These are phyloP conservation scores for Malus hybrid DNA, from an alignment of 331 rosid species.

Conservation along the genomic window DNA sequence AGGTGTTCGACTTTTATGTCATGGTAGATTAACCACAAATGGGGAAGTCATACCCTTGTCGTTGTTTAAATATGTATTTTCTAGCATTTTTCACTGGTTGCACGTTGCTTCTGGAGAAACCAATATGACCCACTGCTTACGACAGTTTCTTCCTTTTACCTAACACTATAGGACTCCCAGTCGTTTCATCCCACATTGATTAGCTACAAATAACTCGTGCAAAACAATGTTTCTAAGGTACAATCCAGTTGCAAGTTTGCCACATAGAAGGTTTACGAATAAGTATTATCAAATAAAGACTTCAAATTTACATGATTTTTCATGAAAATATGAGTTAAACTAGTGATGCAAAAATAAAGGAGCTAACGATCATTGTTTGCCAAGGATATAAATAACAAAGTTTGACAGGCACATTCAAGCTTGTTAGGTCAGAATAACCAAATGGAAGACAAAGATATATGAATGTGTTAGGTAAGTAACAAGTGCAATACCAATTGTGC, in stretches of 20 bases:
- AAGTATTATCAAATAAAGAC: neutral
- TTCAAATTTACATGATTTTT: too few species aligned
- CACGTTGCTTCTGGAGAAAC: neutral
- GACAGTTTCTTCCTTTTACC: neutral
- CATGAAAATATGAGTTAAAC: neutral
- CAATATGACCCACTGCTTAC: neutral
- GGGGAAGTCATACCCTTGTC: neutral
- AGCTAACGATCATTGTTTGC: neutral
- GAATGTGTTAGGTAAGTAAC: neutral
- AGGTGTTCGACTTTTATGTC: neutral
- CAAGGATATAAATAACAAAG: neutral
- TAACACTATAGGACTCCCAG: neutral
- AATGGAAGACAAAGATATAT: neutral
- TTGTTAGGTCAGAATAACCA: neutral
- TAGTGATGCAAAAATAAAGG: neutral
- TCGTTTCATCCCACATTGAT: neutral
- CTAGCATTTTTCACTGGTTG: neutral
- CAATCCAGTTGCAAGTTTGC: neutral
- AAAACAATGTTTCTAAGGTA: neutral
- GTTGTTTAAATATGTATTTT: neutral
- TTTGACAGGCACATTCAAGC: neutral
- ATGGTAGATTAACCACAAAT: neutral
- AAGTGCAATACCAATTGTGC: constrained; percentile 21
- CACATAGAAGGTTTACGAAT: neutral
- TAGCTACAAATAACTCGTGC: neutral